Evolutionary conservation across 2,329 filamentous ascomycete genomes (phyloP), one percentile per base, ranked within the genome.

Genomic region (Fusarium sp.): DNA sequence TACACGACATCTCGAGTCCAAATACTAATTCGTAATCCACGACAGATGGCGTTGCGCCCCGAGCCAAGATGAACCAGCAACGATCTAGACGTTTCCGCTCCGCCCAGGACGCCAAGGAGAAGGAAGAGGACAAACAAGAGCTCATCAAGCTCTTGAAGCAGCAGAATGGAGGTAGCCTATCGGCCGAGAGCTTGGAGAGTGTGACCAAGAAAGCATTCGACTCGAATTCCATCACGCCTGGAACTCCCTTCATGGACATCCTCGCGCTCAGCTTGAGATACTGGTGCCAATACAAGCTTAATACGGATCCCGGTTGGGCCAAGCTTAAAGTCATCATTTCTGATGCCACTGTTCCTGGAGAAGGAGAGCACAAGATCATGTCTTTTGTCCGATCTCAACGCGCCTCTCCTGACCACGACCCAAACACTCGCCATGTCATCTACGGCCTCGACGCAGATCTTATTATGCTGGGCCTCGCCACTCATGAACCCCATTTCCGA

Each of bases 281-380:
- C 82, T 99, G 96, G 96, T 94, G 94, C 81, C 92, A 96, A 62
- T 98, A 98, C 86, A 99, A 99, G 85, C 90, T 98, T 75, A 98
- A 97, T 83, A 98, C 94, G 29, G 96, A 99, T 82, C 95, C 96
- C 35, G 94, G 92, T 58, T 99, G 97, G 97, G 94, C 93, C 71
- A 95, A 95, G 81, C 87, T 98, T 82, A 99, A 99, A 87, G 90
- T 99, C 82, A 97, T 99, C 83, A 98, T 99, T 75, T 99, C 96
- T 10, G 96, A 99, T 86, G 96, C 96, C 62, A 98, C 96, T 44
- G 95, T 99, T 42, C 96, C 96, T 63, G 96, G 96, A 80, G 96
- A 99, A 85, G 96, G 96, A 81, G 96, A 99, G 85, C 96, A 99
- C 83, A 99, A 99, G 84, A 98, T 99, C 80, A 99, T 99, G 96